These are phyloP conservation scores for Leccinum broughii DNA, from an alignment of 768 basidiomycete genomes.

Conservation along the genomic window DNA sequence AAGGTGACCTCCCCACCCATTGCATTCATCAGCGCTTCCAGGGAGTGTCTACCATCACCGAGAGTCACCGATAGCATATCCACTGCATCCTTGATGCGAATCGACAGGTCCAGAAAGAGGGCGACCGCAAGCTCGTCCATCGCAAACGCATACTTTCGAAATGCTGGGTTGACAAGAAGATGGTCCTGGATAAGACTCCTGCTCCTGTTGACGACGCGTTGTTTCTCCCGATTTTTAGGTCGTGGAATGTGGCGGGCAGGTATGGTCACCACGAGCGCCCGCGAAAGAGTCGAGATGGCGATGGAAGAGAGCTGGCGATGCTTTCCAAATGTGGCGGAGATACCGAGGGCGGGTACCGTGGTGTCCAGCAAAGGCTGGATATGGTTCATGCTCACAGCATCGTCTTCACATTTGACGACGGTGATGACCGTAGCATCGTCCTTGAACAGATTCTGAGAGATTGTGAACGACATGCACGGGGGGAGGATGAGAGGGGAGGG, in stretches of 20 bases:
- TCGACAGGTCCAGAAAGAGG: conserved; percentile 39
- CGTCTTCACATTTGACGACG: too few species aligned
- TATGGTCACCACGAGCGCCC: conserved; percentile 38
- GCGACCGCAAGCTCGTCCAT: conserved; percentile 47
- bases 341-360: conserved; percentile 33
- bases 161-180: conserved; percentile 32
- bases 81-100: conserved; percentile 37
- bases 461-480: too few species aligned
- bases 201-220: conserved; percentile 2
- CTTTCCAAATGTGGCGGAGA: conserved; percentile 44
- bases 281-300: conserved; percentile 40
- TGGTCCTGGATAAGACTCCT: conserved; percentile 30
- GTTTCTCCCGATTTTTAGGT: conserved; percentile 1
- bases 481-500: too few species aligned
- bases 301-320: conserved; percentile 37
- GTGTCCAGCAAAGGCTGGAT: conserved; percentile 32
- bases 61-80: conserved; percentile 41
- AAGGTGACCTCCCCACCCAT: conserved; percentile 40
- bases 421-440: too few species aligned
- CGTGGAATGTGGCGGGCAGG: conserved; percentile 14
- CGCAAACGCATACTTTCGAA: conserved; percentile 41
- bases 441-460: too few species aligned
- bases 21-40: conserved; percentile 34
- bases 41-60: conserved; percentile 30
- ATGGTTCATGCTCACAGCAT: too few species aligned